phyloP scores from a whole-genome alignment of 2,329 filamentous ascomycete genomes.

The Onygenales sp. region DNA sequence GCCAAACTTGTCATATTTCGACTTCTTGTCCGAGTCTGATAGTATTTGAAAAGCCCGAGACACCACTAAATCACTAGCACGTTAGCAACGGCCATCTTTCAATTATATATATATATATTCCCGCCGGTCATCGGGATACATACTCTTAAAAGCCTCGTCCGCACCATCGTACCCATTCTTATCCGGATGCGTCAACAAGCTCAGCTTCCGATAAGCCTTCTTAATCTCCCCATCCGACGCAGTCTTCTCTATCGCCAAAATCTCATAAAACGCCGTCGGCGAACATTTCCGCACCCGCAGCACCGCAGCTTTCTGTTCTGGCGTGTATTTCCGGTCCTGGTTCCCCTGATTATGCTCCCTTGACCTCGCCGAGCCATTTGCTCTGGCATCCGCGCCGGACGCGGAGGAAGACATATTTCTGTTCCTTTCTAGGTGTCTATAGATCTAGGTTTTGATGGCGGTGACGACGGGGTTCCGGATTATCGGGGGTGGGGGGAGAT shows the following conservation, averaged over 20 bases:
- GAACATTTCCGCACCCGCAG: constrained; percentile 76
- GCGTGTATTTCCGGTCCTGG: constrained; percentile 58
- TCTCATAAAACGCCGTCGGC: constrained; percentile 90
- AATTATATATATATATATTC: background rate
- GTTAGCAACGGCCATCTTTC: constrained; percentile 1
- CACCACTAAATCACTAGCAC: constrained; percentile 52
- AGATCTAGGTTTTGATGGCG: background rate
- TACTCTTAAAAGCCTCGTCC: constrained; percentile 93
- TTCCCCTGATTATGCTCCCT: constrained; percentile 42
- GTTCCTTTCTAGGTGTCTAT: background rate
- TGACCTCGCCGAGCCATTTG: constrained; percentile 32
- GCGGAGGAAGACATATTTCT: constrained; percentile 33
- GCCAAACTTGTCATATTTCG: constrained; percentile 79
- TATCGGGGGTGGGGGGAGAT: background rate
- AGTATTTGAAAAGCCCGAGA: constrained; percentile 86
- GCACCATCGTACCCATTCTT: constrained; percentile 96
- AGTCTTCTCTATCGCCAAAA: constrained; percentile 63
- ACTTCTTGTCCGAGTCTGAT: constrained; percentile 86
- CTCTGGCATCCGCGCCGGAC: constrained; percentile 34
- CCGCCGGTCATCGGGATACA: constrained; percentile 19
- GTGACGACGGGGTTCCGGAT: too few relatives aligned
- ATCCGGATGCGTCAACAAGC: constrained; percentile 90
- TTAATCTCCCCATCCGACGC: constrained; percentile 78
- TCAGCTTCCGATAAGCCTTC: constrained; percentile 93
- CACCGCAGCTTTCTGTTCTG: constrained; percentile 86